Evolutionary conservation across 495 filamentous ascomycete species (phyloP).

Genomic region (Daldinia bambusicola): DNA sequence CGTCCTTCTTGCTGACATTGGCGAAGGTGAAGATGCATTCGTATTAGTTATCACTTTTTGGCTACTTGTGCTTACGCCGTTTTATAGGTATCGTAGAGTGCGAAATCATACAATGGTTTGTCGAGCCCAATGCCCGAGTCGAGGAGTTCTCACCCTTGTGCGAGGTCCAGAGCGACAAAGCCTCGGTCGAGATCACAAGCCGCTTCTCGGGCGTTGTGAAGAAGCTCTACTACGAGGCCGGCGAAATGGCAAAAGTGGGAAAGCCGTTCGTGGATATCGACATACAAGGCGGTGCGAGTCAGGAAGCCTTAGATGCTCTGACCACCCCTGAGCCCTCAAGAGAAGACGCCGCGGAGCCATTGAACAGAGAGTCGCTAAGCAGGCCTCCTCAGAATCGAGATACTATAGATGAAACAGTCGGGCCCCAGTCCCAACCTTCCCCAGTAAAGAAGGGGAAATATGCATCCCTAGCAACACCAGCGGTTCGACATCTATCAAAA

Average conservation of each 20-base stretch:
- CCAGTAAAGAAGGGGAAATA: constrained; percentile 59
- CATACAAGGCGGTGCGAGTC: constrained; percentile 64
- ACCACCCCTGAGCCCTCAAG: constrained; percentile 48
- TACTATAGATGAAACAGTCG: constrained; percentile 23
- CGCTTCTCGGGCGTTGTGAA: constrained; percentile 95
- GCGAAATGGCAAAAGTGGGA: constrained; percentile 95
- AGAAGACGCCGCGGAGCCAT: constrained; percentile 33
- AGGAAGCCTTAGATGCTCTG: constrained; percentile 58
- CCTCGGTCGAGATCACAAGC: constrained; percentile 97
- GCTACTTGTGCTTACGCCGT: constrained; percentile 8
- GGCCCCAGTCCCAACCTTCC: constrained; percentile 21
- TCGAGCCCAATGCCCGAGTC: constrained; percentile 92
- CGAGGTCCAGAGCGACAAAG: constrained; percentile 98
- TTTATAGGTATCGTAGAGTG: constrained; percentile 90
- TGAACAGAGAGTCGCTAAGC: constrained; percentile 40
- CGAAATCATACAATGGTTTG: constrained; percentile 99
- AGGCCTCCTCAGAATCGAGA: constrained; percentile 24
- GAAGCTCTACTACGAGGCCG: constrained; percentile 93
- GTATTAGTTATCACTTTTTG: constrained; percentile 2
- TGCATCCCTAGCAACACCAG: constrained; percentile 85
- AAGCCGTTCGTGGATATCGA: constrained; percentile 85
- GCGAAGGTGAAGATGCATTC: constrained; percentile 74
- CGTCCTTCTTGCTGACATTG: constrained; percentile 93
- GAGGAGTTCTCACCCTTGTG: constrained; percentile 98
- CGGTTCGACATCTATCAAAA: constrained; percentile 87